Base-by-base conservation (phyloP, 345 rosid species). In the Eucalyptus curtisii region DNA sequence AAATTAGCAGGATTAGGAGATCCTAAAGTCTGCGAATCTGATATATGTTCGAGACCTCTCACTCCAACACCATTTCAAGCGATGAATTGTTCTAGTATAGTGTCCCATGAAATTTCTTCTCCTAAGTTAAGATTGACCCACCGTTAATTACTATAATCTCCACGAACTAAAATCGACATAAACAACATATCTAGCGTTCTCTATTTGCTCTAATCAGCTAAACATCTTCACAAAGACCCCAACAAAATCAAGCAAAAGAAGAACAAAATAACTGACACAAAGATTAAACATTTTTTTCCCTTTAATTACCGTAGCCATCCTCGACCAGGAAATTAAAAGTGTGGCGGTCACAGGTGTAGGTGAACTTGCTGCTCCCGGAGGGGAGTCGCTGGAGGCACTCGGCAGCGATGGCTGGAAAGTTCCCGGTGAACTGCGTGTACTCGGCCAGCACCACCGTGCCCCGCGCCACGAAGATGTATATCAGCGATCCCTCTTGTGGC, bases 371-470 rank as follows among this genome's bases (percentile, higher is more conserved):
- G 86, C 84, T 81, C 15, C 76, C 37, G 13, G 84, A 57, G 42
- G 90, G 85, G 1, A 89, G 88, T 57, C 66, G 57, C 59, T 57
- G 90, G 86, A 89, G 90, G 86, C 90, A 89, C 84, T 87, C 50
- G 13, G 52, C 33, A 1, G 88, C 90, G 40, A 80, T 19, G 79
- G 13, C 52, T 1, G 90, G 44, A 33, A 89, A 87, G 48, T 76
- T 87, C 27, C 88, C 64, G 7, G 88, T 17, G 12, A 33, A 59
- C 86, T 42, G 88, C 25, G 59, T 76, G 87, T 37, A 57, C 87
- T 89, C 90, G n/a, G 88, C 87, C 64, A 89, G 59, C 57, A 87
- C 82, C 55, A 86, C 86, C 4, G 84, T 86, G 86, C 90, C 90
- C 80, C 89, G 88, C 5, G 87, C 90, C 48, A 80, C 90, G 8